Evolutionary conservation across 2,329 filamentous ascomycete species (phyloP).

Genomic region (Clonostachys rosea): DNA sequence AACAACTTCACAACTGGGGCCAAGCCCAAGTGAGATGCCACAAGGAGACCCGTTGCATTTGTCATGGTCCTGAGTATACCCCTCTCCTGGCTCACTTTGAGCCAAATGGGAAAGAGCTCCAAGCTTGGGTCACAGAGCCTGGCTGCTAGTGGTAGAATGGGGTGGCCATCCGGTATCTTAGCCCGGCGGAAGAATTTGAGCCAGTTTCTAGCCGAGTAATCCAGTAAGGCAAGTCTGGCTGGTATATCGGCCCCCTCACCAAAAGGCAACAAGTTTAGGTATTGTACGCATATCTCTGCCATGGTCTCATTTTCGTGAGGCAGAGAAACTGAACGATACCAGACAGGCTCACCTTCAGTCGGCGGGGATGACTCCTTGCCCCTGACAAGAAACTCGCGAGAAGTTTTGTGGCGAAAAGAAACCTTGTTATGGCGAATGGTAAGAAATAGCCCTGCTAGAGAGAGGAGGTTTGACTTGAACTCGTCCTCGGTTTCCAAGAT

Average conservation of each 20-base stretch:
- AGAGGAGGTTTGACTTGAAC: conserved; percentile 7
- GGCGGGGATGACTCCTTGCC: conserved; percentile 2
- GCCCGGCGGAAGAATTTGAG: conserved; percentile 9
- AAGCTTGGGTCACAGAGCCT: conserved; percentile 7
- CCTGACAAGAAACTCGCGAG: conserved; percentile 20
- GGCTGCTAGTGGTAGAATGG: conserved; percentile 3
- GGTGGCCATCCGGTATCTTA: not conserved
- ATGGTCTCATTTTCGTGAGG: conserved; percentile 10
- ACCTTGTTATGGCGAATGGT: conserved; percentile 15
- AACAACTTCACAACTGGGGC: not conserved
- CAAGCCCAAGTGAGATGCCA: not conserved
- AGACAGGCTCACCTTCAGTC: conserved; percentile 2
- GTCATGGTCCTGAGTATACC: not conserved
- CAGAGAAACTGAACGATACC: conserved; percentile 11
- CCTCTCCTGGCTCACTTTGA: not conserved
- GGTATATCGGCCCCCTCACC: not conserved
- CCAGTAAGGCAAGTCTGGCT: conserved; percentile 5
- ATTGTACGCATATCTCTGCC: conserved; percentile 12
- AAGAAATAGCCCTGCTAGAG: conserved; percentile 18
- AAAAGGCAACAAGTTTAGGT: conserved; percentile 9
- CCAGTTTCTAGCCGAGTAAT: conserved; percentile 14
- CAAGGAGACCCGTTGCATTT: conserved; percentile 1
- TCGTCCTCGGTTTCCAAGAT: conserved; percentile 9
- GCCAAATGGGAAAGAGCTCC: not conserved
- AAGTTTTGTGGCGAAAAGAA: conserved; percentile 23